These are phyloP conservation scores for Penicillium bialowiezense DNA, from an alignment of 495 filamentous ascomycete genomes.

Conservation along the genomic window DNA sequence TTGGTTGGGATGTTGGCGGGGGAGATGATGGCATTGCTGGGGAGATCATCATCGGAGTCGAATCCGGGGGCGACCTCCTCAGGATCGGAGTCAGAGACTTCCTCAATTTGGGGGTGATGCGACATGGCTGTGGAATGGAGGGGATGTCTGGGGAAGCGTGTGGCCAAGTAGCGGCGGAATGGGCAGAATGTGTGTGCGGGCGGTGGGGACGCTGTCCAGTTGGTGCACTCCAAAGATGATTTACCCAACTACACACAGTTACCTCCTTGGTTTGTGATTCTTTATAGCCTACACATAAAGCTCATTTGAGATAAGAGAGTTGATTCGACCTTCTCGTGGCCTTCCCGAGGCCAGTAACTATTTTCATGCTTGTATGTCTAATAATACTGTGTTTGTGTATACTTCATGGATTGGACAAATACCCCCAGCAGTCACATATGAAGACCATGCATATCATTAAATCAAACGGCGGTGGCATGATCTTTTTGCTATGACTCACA, in stretches of 20 bases:
- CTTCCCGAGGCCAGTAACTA: no score
- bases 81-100: conserved; percentile 76
- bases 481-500: no score
- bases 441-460: no score
- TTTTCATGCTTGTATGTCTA: no score
- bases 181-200: conserved; percentile 21
- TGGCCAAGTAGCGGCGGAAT: conserved; percentile 16
- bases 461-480: no score
- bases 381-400: no score
- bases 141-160: conserved; percentile 7
- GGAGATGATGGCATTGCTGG: conserved; percentile 40
- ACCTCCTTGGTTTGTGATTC: not conserved
- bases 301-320: no score
- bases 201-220: conserved; percentile 1
- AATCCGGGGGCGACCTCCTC: conserved; percentile 75
- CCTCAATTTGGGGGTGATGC: conserved; percentile 78
- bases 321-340: no score
- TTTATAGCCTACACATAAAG: no score
- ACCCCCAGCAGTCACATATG: no score
- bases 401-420: no score
- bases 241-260: not conserved
- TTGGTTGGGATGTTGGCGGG: conserved; percentile 30
- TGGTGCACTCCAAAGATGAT: not conserved
- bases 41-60: conserved; percentile 42
- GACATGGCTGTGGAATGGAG: conserved; percentile 56